Conservation (phyloP, 257 asterid species). For the Nicotiana attenuata region DNA sequence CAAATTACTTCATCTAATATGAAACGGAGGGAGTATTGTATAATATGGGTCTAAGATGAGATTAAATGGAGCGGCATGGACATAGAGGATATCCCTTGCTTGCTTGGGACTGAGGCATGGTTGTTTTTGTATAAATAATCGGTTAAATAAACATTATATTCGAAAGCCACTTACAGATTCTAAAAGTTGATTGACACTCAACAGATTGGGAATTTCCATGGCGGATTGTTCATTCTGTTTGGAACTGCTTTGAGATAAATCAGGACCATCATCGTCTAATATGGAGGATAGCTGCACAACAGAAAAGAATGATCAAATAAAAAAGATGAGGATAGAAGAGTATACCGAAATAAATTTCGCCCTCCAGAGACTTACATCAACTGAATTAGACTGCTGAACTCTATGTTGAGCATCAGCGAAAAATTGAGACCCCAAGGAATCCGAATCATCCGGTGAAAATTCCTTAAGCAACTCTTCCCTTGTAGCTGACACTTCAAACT, state of each 20-base stretch:
- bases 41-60: neutral
- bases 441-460: slow-evolving; percentile 59
- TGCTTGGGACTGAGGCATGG: neutral
- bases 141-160: neutral
- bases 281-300: slow-evolving; percentile 44
- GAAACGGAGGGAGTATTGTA: neutral
- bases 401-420: slow-evolving; percentile 33
- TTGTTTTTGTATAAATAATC: neutral
- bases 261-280: slow-evolving; percentile 46
- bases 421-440: slow-evolving; percentile 48
- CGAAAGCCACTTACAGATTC: slow-evolving; percentile 70
- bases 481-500: slow-evolving; percentile 47
- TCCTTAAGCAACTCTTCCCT: slow-evolving; percentile 64
- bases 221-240: slow-evolving; percentile 35
- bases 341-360: slow-evolving; percentile 18
- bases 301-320: slow-evolving; percentile 16
- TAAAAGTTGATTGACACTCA: slow-evolving; percentile 84
- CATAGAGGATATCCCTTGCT: neutral
- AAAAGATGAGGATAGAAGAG: neutral
- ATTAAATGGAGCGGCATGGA: neutral
- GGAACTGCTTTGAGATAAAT: slow-evolving; percentile 32
- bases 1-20: too few species aligned
- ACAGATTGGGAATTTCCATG: slow-evolving; percentile 51
- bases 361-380: slow-evolving; percentile 31
- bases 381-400: slow-evolving; percentile 26